Percentiles rank a stretch among this genome's conserved stretches.
Evolutionary conservation across 2,329 filamentous ascomycete species (phyloP).

Genomic region (Fusarium sulawesiense): DNA sequence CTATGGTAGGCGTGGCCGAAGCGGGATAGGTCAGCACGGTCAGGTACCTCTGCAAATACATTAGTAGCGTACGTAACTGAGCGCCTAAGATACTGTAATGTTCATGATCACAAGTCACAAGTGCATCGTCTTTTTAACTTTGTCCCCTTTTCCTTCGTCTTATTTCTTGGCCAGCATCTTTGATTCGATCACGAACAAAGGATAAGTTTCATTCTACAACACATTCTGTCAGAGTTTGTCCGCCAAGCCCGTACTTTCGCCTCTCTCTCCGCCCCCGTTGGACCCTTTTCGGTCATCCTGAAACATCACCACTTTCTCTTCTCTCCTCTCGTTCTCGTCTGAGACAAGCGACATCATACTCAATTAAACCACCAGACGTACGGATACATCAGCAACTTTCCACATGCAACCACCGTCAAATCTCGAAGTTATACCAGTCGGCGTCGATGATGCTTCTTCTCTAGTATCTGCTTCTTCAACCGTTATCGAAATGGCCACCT

Average conservation of each 20-base stretch:
- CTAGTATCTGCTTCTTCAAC: slow-evolving; percentile 37
- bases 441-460: slow-evolving; percentile 40
- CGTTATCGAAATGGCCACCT: slow-evolving; percentile 46
- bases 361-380: slow-evolving; percentile 6
- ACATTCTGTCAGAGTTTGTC: slow-evolving; percentile 10
- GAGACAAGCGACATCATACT: slow-evolving; percentile 28
- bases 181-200: not conserved
- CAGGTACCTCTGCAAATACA: not conserved
- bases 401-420: slow-evolving; percentile 43
- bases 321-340: slow-evolving; percentile 3
- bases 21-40: not conserved
- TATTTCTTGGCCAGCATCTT: slow-evolving; percentile 8
- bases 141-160: slow-evolving; percentile 4
- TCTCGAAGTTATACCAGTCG: slow-evolving; percentile 33
- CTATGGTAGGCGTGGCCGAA: not conserved
- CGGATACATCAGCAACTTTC: not conserved
- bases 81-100: not conserved
- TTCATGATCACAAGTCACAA: slow-evolving; percentile 37
- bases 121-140: slow-evolving; percentile 22
- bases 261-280: slow-evolving; percentile 7
- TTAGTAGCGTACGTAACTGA: not conserved
- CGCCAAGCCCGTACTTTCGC: slow-evolving; percentile 1
- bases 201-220: slow-evolving; percentile 10
- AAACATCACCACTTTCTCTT: slow-evolving; percentile 38
- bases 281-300: slow-evolving; percentile 27